Evolutionary conservation across 495 filamentous ascomycete genomes (phyloP).

Genomic region (Platismatia glauca): DNA sequence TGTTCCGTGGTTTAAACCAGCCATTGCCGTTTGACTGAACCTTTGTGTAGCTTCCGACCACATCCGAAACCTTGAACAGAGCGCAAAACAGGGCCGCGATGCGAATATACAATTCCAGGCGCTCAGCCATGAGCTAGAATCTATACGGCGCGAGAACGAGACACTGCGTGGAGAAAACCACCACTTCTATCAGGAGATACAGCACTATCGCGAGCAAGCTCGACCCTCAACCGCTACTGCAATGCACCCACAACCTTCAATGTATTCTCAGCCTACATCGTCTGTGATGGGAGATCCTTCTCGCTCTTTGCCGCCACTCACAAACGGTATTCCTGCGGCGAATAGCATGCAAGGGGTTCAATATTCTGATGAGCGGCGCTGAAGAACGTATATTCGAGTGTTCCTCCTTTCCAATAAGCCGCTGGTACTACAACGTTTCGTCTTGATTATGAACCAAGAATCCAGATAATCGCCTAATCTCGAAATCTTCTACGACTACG

Average conservation of each 20-base stretch:
- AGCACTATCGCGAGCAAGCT: conserved; percentile 20
- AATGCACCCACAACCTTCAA: conserved; percentile 36
- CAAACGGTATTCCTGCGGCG: conserved; percentile 36
- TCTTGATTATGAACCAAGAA: neutral
- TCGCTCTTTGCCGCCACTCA: conserved; percentile 43
- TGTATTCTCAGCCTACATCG: conserved; percentile 28
- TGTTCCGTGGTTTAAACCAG: conserved; percentile 13
- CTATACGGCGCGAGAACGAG: conserved; percentile 39
- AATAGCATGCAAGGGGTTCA: conserved; percentile 50
- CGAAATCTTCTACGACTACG: neutral
- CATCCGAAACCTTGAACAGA: conserved; percentile 28
- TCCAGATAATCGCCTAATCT: neutral
- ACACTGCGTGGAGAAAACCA: conserved; percentile 46
- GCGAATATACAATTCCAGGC: conserved; percentile 30
- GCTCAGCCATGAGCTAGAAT: conserved; percentile 38
- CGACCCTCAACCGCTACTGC: conserved; percentile 28
- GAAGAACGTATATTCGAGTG: conserved; percentile 6
- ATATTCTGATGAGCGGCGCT: conserved; percentile 45
- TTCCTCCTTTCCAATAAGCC: neutral
- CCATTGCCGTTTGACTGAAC: conserved; percentile 25
- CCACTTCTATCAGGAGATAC: conserved; percentile 36
- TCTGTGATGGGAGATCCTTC: conserved; percentile 38
- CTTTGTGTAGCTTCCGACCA: conserved; percentile 35
- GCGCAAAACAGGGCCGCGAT: conserved; percentile 34
- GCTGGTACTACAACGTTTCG: neutral